These are phyloP conservation scores for Madurella mycetomatis DNA, from an alignment of 2,329 filamentous ascomycete genomes.

Conservation along the genomic window DNA sequence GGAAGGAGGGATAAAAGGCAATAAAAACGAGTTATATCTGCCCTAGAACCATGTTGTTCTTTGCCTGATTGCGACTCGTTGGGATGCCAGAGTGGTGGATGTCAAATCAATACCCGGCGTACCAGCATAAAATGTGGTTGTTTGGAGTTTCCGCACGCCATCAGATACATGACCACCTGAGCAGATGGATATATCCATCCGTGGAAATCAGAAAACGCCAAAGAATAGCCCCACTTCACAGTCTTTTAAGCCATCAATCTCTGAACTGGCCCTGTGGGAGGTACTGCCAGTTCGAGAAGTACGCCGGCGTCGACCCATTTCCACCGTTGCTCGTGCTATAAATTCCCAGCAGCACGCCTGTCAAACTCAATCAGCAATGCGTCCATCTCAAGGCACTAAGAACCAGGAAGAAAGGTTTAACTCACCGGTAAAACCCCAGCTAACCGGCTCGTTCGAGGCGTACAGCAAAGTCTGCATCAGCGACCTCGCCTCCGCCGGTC, in stretches of 20 bases:
- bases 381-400: background rate
- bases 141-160: no score
- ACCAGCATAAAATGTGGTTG: no score
- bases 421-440: constrained; percentile 40
- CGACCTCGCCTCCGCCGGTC: constrained; percentile 31
- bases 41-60: no score
- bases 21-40: background rate
- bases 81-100: no score
- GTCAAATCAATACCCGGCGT: no score
- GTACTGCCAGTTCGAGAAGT: constrained; percentile 47
- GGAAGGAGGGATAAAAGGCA: no score
- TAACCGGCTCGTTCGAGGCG: constrained; percentile 35
- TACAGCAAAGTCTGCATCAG: constrained; percentile 32
- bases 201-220: no score
- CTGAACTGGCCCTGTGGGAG: constrained; percentile 34
- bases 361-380: constrained; percentile 21
- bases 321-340: constrained; percentile 52
- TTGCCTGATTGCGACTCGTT: no score
- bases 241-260: constrained; percentile 21
- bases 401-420: background rate
- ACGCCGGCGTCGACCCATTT: constrained; percentile 39
- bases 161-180: no score
- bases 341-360: constrained; percentile 46
- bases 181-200: no score
- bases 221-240: background rate